phyloP scores from a whole-genome alignment of 2,329 filamentous ascomycete species.

The Clonostachys byssicola region DNA sequence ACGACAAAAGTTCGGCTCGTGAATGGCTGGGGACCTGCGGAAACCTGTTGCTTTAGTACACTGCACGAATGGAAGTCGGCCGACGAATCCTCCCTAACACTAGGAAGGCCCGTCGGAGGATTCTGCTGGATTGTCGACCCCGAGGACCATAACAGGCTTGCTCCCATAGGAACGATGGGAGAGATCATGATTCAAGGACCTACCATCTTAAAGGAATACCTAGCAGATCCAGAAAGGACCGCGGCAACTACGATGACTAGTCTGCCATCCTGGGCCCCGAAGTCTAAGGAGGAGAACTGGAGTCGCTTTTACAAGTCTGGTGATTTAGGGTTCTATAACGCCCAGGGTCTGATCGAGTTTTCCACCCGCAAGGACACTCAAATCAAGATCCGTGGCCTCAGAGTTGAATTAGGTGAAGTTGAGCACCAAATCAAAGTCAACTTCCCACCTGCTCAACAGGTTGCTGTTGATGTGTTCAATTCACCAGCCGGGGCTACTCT shows the following conservation, averaged over 20 bases:
- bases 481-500: not conserved
- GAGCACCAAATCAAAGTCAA: conserved; percentile 1
- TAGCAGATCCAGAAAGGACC: not conserved
- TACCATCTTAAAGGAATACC: not conserved
- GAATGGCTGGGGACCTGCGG: not conserved
- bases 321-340: not conserved
- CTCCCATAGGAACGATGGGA: not conserved
- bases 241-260: no score
- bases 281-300: not conserved
- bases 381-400: conserved; percentile 48
- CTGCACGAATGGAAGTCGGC: not conserved
- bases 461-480: conserved; percentile 4
- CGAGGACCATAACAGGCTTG: not conserved
- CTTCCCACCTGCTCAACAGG: not conserved
- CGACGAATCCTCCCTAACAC: not conserved
- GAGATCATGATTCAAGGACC: not conserved
- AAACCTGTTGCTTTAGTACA: not conserved
- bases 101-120: not conserved
- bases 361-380: conserved; percentile 12
- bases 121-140: not conserved
- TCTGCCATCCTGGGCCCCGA: no score
- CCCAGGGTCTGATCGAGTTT: not conserved
- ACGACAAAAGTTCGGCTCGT: not conserved
- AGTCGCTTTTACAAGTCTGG: conserved; percentile 9
- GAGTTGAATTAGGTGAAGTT: conserved; percentile 33